Evolutionary conservation across 768 basidiomycete genomes (phyloP).

Genomic region (Butyriboletus loyo): DNA sequence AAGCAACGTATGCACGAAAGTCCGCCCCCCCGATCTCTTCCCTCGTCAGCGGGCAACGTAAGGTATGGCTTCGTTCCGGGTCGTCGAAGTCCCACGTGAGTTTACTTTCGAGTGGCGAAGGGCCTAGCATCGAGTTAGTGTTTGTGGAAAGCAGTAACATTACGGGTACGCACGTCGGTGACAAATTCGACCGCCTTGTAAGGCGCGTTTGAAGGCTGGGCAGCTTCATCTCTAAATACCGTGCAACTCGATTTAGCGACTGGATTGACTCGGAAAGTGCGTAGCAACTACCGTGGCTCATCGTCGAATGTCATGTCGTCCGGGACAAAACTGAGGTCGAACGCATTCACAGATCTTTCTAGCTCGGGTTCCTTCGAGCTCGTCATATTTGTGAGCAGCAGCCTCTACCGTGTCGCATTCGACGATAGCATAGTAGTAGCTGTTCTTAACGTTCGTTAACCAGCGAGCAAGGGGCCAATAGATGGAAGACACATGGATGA

Average conservation of each 20-base stretch:
- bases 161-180: conserved; percentile 68
- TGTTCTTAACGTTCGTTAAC: conserved; percentile 33
- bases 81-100: conserved; percentile 99
- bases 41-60: conserved; percentile 71
- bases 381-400: conserved; percentile 75
- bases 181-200: conserved; percentile 86
- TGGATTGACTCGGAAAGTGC: background rate
- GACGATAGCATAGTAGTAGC: conserved; percentile 94
- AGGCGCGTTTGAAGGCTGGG: conserved; percentile 51
- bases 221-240: conserved; percentile 74
- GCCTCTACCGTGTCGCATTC: conserved; percentile 79
- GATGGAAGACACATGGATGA: background rate
- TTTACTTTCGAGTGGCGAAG: conserved; percentile 95
- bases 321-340: conserved; percentile 93
- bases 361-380: conserved; percentile 94
- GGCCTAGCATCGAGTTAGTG: conserved; percentile 50
- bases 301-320: conserved; percentile 84
- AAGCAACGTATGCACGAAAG: conserved; percentile 76
- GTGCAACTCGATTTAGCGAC: background rate
- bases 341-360: conserved; percentile 93
- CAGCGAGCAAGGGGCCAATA: background rate
- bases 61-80: conserved; percentile 75
- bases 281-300: conserved; percentile 55
- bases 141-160: background rate
- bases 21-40: conserved; percentile 92